Evolutionary conservation across 371 early-diverging fungal genomes (phyloP).

Genomic region (Mucor ambiguus): DNA sequence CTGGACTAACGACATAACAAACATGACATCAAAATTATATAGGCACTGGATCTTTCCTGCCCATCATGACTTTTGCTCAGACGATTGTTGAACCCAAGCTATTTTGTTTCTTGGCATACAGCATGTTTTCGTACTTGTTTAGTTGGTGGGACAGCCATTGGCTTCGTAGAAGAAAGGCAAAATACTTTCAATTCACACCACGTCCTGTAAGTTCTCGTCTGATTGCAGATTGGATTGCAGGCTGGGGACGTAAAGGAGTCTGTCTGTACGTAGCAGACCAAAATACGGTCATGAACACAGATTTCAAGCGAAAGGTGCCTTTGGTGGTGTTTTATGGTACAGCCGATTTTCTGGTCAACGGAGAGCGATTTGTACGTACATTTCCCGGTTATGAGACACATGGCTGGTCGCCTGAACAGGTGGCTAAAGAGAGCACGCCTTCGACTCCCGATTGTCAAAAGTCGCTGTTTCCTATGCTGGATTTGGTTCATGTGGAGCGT

Average conservation of each 20-base stretch:
- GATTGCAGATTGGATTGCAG: slow-evolving; percentile 54
- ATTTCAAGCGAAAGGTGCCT: slow-evolving; percentile 27
- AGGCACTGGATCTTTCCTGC: slow-evolving; percentile 50
- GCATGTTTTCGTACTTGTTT: slow-evolving; percentile 62
- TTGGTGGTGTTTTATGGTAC: slow-evolving; percentile 57
- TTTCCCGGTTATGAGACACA: slow-evolving; percentile 38
- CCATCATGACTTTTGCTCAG: slow-evolving; percentile 52
- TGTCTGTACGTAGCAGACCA: slow-evolving; percentile 32
- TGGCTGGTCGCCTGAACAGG: slow-evolving; percentile 16
- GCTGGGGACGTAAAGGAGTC: slow-evolving; percentile 52
- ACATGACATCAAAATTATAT: slow-evolving; percentile 14
- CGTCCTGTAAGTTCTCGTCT: slow-evolving; percentile 51
- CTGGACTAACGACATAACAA: background rate
- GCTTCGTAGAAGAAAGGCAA: slow-evolving; percentile 48
- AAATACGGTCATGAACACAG: background rate
- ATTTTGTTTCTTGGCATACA: slow-evolving; percentile 47
- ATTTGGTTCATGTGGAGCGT: slow-evolving; percentile 50
- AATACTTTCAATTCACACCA: slow-evolving; percentile 65
- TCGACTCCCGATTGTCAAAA: background rate
- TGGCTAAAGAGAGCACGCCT: slow-evolving; percentile 17
- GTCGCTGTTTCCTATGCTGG: slow-evolving; percentile 32
- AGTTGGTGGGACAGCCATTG: slow-evolving; percentile 64
- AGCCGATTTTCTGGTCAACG: slow-evolving; percentile 56
- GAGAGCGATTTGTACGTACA: slow-evolving; percentile 40
- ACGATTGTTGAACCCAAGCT: slow-evolving; percentile 24